Conservation (phyloP, 2,329 filamentous ascomycete species). For the Colletotrichum spinosum region DNA sequence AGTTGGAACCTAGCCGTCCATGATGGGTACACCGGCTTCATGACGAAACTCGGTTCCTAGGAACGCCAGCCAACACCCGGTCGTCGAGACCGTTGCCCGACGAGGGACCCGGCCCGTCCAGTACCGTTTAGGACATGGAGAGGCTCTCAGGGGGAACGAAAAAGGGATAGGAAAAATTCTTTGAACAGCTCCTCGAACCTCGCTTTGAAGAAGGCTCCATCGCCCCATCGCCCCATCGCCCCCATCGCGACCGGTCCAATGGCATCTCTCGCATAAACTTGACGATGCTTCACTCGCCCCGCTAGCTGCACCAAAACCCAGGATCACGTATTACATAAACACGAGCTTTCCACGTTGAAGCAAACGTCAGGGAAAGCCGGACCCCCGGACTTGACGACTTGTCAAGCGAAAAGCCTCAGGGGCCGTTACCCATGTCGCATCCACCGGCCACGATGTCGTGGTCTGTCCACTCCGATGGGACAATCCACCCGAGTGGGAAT, state of each 20-base stretch:
- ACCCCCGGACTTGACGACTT: neutral
- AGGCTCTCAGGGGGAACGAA: constrained; percentile 2
- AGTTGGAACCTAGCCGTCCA: constrained; percentile 1
- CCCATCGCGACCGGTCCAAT: constrained; percentile 17
- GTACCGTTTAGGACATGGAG: neutral
- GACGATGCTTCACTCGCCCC: neutral
- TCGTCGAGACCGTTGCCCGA: constrained; percentile 7
- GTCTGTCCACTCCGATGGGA: constrained; percentile 33
- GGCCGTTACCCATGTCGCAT: constrained; percentile 20
- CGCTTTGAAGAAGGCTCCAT: neutral
- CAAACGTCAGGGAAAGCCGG: constrained; percentile 1
- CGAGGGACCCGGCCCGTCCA: neutral
- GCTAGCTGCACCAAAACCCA: constrained; percentile 13
- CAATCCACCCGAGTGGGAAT: constrained; percentile 30
- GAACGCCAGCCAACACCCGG: constrained; percentile 5
- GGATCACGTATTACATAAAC: constrained; percentile 26
- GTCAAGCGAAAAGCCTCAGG: constrained; percentile 12
- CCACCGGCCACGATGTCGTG: constrained; percentile 28
- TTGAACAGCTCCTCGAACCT: neutral
- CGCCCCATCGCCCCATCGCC: neutral
- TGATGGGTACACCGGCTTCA: constrained; percentile 5
- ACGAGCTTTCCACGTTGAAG: constrained; percentile 14
- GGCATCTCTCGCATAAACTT: constrained; percentile 11
- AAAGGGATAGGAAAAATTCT: neutral
- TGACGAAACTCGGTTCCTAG: constrained; percentile 8